Evolutionary conservation across 2,329 filamentous ascomycete species (phyloP).

Genomic region (Phoma herbarum): DNA sequence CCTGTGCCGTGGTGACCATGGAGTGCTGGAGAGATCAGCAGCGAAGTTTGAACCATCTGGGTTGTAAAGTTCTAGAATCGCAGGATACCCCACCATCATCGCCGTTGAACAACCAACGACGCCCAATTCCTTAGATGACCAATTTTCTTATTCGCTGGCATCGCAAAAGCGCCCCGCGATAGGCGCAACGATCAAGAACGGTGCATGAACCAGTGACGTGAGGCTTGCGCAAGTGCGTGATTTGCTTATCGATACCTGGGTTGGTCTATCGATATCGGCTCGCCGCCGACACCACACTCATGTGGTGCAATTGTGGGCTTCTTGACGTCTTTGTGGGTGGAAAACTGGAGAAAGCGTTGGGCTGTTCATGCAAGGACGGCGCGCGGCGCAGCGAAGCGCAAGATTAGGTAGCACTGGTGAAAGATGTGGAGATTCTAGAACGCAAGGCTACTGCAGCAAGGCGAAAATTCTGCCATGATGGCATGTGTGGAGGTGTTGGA

Average conservation of each 20-base stretch:
- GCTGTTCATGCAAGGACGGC: constrained; percentile 17
- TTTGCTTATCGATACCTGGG: constrained; percentile 20
- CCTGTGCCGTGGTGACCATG: constrained; percentile 6
- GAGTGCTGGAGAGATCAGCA: constrained; percentile 10
- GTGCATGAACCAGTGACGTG: constrained; percentile 18
- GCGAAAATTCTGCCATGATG: constrained; percentile 20
- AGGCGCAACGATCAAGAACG: constrained; percentile 2
- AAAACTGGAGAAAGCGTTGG: constrained; percentile 20
- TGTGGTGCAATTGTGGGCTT: constrained; percentile 3
- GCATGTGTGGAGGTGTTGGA: constrained; percentile 3
- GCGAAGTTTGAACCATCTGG: constrained; percentile 1
- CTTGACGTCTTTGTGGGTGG: constrained; percentile 15
- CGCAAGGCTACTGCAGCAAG: constrained; percentile 18
- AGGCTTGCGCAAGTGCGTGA: constrained; percentile 11
- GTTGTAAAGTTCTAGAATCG: constrained; percentile 16
- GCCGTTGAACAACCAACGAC: constrained; percentile 8
- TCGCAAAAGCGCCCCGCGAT: constrained; percentile 7
- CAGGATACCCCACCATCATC: neutral
- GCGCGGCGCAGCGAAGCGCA: neutral
- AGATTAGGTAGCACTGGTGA: neutral
- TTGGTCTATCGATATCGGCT: constrained; percentile 22
- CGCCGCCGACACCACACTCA: constrained; percentile 10
- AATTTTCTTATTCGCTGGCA: constrained; percentile 14
- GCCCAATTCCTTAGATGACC: neutral
- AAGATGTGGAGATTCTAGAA: constrained; percentile 19